Evolutionary conservation across 148 eudicot species (phyloP).

Genomic region (Fagopyrum esculentum): DNA sequence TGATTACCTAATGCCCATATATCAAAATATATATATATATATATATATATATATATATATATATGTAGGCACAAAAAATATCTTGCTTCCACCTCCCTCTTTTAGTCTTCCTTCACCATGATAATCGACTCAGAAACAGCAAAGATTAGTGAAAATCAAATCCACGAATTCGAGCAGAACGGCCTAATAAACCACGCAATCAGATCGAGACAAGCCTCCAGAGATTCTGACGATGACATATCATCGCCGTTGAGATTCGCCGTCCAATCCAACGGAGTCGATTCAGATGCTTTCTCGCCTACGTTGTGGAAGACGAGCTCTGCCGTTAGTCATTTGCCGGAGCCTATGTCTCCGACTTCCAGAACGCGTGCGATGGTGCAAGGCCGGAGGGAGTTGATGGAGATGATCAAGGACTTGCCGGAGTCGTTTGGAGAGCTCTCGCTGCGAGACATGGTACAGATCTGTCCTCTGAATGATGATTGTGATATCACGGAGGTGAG

Average conservation of each 20-base stretch:
- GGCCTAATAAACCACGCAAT: slow-evolving; percentile 16
- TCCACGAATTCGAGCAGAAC: slow-evolving; percentile 29
- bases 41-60: no score
- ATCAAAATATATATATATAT: no score
- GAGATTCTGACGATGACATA: slow-evolving; percentile 18
- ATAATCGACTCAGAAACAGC: slow-evolving; percentile 38
- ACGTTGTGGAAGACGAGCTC: slow-evolving; percentile 46
- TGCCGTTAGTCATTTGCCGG: slow-evolving; percentile 20
- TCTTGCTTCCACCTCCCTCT: background rate
- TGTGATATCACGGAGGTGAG: background rate
- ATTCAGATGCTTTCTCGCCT: slow-evolving; percentile 48
- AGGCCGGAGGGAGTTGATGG: slow-evolving; percentile 75
- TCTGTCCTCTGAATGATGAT: background rate
- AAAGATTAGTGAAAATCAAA: slow-evolving; percentile 21
- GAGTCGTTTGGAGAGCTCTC: slow-evolving; percentile 71
- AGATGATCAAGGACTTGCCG: slow-evolving; percentile 71
- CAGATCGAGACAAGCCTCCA: slow-evolving; percentile 20
- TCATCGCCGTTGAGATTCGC: slow-evolving; percentile 28
- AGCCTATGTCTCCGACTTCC: slow-evolving; percentile 37
- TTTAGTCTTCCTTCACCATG: slow-evolving; percentile 4
- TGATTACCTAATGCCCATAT: no score
- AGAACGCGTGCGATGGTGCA: slow-evolving; percentile 55
- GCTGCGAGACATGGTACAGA: slow-evolving; percentile 47
- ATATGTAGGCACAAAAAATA: background rate
- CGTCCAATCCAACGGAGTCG: slow-evolving; percentile 20